These are phyloP conservation scores for Cyclospora cayetanensis DNA, from an alignment of 169 alveolate species.

Conservation along the genomic window DNA sequence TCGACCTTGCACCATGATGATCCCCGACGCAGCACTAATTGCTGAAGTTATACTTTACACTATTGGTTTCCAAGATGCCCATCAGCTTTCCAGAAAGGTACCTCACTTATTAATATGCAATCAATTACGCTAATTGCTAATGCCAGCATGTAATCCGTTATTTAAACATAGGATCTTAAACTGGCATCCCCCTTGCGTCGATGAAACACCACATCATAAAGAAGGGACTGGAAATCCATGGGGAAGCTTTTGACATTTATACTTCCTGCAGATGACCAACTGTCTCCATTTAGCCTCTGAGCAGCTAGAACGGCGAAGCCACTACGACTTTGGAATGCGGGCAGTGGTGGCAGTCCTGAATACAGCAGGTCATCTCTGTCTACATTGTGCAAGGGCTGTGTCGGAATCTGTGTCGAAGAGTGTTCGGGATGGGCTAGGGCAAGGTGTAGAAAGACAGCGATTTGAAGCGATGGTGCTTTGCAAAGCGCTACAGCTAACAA, in stretches of 20 bases:
- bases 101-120: no score
- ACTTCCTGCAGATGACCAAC: slow-evolving; percentile 40
- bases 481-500: slow-evolving; percentile 54
- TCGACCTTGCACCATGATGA: slow-evolving; percentile 97
- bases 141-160: no score
- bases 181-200: no score
- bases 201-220: no score
- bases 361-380: slow-evolving; percentile 90
- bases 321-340: slow-evolving; percentile 95
- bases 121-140: no score
- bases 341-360: slow-evolving; percentile 93
- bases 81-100: slow-evolving; percentile 91
- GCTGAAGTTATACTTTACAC: slow-evolving; percentile 95
- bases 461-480: slow-evolving; percentile 44
- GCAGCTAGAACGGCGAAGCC: slow-evolving; percentile 93
- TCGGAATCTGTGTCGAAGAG: slow-evolving; percentile 84
- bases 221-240: no score
- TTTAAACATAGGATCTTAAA: no score
- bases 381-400: slow-evolving; percentile 75
- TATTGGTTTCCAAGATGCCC: slow-evolving; percentile 93
- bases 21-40: slow-evolving; percentile 95
- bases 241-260: no score
- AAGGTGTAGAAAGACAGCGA: neutral
- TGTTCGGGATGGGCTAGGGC: neutral
- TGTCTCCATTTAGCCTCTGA: slow-evolving; percentile 89